These are phyloP conservation scores for Anacardium occidentale DNA, from an alignment of 345 rosid genomes.

Conservation along the genomic window DNA sequence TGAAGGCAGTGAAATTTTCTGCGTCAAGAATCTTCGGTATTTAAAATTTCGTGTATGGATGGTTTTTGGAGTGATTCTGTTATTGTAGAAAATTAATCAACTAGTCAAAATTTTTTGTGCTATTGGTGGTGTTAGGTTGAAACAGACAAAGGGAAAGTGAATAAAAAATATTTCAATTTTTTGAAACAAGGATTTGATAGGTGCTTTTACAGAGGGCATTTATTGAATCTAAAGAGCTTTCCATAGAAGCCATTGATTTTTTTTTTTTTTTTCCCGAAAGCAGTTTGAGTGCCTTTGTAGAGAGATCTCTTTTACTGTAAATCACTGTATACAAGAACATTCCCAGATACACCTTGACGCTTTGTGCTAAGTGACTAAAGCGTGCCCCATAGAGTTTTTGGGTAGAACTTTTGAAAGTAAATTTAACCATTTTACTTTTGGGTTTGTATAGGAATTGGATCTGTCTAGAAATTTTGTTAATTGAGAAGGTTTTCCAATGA, in stretches of 20 bases:
- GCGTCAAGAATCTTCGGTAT: background rate
- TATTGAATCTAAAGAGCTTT: background rate
- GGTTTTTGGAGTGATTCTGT: background rate
- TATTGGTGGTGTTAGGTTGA: no score
- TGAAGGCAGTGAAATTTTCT: background rate
- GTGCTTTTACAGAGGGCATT: background rate
- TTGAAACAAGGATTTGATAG: background rate
- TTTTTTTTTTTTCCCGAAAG: no score
- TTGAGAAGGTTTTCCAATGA: no score
- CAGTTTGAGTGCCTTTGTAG: background rate
- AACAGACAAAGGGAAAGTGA: background rate
- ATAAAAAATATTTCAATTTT: no score
- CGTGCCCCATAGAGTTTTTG: constrained; percentile 2
- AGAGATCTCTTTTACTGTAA: no score
- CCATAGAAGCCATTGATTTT: background rate
- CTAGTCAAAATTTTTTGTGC: background rate
- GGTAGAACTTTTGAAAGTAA: background rate
- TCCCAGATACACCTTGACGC: background rate
- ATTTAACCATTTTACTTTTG: background rate
- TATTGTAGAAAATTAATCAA: background rate
- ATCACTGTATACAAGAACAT: background rate
- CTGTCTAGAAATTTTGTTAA: background rate
- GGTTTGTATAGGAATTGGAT: background rate
- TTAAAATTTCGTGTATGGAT: background rate
- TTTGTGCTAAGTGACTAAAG: background rate